phyloP scores from a whole-genome alignment of 495 filamentous ascomycete genomes.

The Trichoderma gamsii region DNA sequence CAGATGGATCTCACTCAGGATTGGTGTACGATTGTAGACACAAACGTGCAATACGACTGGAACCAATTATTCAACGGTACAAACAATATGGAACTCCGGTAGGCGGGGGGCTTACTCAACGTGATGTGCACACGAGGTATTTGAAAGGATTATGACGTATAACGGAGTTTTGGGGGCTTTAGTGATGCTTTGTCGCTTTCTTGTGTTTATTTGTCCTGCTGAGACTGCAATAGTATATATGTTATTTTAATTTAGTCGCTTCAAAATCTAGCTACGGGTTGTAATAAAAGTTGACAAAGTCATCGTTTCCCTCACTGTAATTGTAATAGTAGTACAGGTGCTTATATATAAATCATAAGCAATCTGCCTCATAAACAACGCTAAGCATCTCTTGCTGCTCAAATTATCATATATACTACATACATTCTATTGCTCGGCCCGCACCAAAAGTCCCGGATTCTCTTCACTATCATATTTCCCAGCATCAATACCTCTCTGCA shows the following conservation, averaged over 20 bases:
- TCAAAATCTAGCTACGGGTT: no score
- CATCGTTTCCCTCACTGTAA: no score
- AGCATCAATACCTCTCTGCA: constrained; percentile 7
- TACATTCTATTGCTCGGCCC: background rate
- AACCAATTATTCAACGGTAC: background rate
- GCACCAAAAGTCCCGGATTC: background rate
- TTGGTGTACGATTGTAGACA: background rate
- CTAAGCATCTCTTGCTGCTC: no score
- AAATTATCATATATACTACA: no score
- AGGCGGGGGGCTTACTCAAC: background rate
- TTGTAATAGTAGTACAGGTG: no score
- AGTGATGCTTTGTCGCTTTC: no score
- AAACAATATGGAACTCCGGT: background rate
- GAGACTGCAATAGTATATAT: no score
- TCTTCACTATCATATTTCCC: background rate
- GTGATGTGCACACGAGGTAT: background rate
- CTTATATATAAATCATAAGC: no score
- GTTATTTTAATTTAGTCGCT: no score
- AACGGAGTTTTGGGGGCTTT: background rate
- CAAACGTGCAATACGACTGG: background rate
- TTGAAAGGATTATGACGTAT: background rate
- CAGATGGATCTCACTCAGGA: constrained; percentile 10
- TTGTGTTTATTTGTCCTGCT: no score
- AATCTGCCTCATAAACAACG: no score
- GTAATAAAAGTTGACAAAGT: no score